Evolutionary conservation across 2,329 filamentous ascomycete species (phyloP).

Genomic region (Canariomyces notabilis): DNA sequence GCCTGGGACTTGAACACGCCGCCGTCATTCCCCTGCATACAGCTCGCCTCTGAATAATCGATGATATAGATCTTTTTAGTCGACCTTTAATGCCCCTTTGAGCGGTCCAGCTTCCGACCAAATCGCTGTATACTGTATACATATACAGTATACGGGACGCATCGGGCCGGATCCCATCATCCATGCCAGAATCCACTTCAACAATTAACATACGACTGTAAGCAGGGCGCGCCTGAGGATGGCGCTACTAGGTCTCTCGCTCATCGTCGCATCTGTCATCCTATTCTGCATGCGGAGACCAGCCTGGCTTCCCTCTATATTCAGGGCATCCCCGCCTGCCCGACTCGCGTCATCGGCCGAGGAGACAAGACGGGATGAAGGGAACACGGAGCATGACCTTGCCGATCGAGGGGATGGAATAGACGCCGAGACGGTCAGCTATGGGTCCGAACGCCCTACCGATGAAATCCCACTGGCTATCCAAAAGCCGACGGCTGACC

Average conservation of each 20-base stretch:
- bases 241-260: conserved; percentile 55
- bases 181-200: conserved; percentile 2
- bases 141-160: too few species aligned
- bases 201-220: conserved; percentile 19
- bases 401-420: conserved; percentile 5
- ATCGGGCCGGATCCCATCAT: conserved; percentile 3
- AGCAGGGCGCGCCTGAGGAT: conserved; percentile 33
- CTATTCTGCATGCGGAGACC: conserved; percentile 52
- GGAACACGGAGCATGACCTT: conserved; percentile 10
- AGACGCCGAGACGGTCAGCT: background rate
- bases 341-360: conserved; percentile 11
- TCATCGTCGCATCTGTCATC: conserved; percentile 57
- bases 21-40: too few species aligned
- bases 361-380: conserved; percentile 3
- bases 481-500: conserved; percentile 6
- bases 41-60: too few species aligned
- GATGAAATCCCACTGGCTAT: background rate
- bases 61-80: too few species aligned
- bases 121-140: too few species aligned
- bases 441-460: background rate
- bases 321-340: conserved; percentile 25
- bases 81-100: too few species aligned
- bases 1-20: too few species aligned
- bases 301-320: conserved; percentile 42
- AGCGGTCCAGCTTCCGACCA: too few species aligned